These are phyloP conservation scores for Chalciporus sphaerocephalus DNA, from an alignment of 768 basidiomycete species.

Conservation along the genomic window DNA sequence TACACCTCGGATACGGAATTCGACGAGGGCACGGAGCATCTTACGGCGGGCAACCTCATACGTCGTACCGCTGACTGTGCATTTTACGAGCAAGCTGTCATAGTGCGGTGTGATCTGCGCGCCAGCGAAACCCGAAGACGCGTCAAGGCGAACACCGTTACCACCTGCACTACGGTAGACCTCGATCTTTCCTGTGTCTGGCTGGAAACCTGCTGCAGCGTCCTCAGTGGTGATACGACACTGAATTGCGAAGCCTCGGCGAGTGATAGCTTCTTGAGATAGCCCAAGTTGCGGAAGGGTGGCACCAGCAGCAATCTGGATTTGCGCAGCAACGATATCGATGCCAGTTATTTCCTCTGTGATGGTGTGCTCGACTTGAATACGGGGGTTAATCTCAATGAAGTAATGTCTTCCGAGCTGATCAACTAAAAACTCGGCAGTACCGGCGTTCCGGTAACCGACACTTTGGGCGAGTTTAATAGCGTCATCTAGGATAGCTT, in stretches of 20 bases:
- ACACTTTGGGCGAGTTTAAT: constrained; percentile 94
- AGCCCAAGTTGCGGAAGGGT: constrained; percentile 92
- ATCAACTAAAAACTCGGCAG: constrained; percentile 97
- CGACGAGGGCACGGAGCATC: constrained; percentile 98
- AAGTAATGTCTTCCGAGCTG: constrained; percentile 96
- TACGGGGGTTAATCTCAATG: constrained; percentile 99
- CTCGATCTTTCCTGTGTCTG: constrained; percentile 98
- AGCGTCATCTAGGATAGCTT: constrained; percentile 84
- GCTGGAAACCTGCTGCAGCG: constrained; percentile 87
- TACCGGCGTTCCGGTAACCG: constrained; percentile 94
- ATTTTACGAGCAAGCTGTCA: constrained; percentile 96
- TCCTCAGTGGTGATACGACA: constrained; percentile 99
- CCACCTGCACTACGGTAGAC: constrained; percentile 98
- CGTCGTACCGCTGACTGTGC: constrained; percentile 91
- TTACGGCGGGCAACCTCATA: constrained; percentile 98
- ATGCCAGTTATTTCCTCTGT: constrained; percentile 99
- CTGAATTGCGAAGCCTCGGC: constrained; percentile 96
- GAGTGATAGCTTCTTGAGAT: constrained; percentile 91
- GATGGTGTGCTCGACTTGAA: constrained; percentile 99
- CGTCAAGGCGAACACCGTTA: constrained; percentile 95
- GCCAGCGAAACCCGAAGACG: constrained; percentile 95
- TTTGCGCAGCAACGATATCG: constrained; percentile 98
- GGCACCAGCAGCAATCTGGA: constrained; percentile 99
- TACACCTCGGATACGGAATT: constrained; percentile 98
- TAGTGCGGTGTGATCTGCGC: constrained; percentile 99